Conservation (phyloP, 768 basidiomycete species). For the Russula ochroleuca region DNA sequence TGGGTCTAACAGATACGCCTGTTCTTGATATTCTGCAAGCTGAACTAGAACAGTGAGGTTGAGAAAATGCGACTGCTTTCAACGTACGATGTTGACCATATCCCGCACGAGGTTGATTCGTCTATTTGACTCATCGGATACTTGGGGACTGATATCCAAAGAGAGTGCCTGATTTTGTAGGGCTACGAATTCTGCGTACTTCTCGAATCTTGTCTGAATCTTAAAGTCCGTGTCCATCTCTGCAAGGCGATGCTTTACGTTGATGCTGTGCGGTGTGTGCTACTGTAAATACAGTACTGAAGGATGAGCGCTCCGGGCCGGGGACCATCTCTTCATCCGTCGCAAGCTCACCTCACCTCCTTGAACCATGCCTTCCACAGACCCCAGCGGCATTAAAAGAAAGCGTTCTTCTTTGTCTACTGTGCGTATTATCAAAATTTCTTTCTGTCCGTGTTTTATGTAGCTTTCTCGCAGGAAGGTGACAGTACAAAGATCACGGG, state of each 20-base stretch:
- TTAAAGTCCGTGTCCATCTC: conserved; percentile 38
- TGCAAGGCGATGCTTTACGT: neutral
- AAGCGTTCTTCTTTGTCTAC: neutral
- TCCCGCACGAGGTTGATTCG: conserved; percentile 12
- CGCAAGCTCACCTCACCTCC: neutral
- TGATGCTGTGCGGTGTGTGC: neutral
- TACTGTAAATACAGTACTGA: no score
- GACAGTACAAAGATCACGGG: neutral
- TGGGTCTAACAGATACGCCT: conserved; percentile 89
- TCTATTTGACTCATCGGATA: conserved; percentile 27
- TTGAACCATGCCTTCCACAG: conserved; percentile 1
- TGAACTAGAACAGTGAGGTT: conserved; percentile 34
- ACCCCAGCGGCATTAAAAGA: conserved; percentile 19
- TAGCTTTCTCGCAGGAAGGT: conserved; percentile 12
- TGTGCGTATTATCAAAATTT: neutral
- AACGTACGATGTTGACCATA: conserved; percentile 17
- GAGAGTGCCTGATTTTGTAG: conserved; percentile 49
- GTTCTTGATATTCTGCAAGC: conserved; percentile 90
- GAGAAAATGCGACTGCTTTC: neutral
- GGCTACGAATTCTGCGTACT: conserved; percentile 51
- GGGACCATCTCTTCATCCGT: neutral
- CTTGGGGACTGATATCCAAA: conserved; percentile 43
- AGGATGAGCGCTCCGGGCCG: conserved; percentile 1
- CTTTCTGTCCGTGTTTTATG: neutral
- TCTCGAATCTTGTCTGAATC: conserved; percentile 53